A percentile compares a stretch with the other conserved stretches of the same genome.
Conservation (phyloP, 768 basidiomycete species). For the Auriscalpium orientale region DNA sequence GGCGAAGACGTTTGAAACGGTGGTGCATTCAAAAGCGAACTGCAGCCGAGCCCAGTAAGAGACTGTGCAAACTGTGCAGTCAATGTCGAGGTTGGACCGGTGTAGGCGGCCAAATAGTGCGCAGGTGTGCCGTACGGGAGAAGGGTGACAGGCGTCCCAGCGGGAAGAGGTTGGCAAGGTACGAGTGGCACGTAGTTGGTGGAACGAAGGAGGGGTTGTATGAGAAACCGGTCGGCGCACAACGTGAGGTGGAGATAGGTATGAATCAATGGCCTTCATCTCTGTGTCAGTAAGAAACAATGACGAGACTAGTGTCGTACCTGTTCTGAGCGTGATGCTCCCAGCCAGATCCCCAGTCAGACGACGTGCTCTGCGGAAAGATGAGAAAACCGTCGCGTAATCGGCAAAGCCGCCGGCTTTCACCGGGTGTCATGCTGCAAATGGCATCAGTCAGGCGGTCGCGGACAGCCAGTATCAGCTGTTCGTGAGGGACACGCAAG, state of each 20-base stretch:
- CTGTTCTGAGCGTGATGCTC: constrained; percentile 43
- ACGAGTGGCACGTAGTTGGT: constrained; percentile 52
- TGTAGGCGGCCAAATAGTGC: constrained; percentile 63
- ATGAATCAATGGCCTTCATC: constrained; percentile 49
- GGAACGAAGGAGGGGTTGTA: constrained; percentile 55
- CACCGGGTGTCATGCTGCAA: constrained; percentile 12
- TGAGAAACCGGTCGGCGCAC: constrained; percentile 36
- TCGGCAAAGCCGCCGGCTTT: constrained; percentile 35
- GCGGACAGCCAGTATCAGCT: constrained; percentile 61
- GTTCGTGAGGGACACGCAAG: constrained; percentile 32
- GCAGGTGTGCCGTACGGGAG: constrained; percentile 69
- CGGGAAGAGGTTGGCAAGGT: constrained; percentile 32
- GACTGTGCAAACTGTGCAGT: constrained; percentile 56
- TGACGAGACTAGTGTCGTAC: constrained; percentile 21
- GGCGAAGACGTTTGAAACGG: background rate
- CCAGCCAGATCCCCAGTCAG: constrained; percentile 64
- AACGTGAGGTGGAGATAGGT: constrained; percentile 26
- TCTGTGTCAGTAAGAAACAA: constrained; percentile 10
- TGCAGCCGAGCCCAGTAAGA: constrained; percentile 54
- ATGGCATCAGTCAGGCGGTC: constrained; percentile 46
- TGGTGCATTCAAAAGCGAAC: constrained; percentile 20
- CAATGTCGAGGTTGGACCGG: constrained; percentile 56
- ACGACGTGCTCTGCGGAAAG: constrained; percentile 31
- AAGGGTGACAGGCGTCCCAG: constrained; percentile 62
- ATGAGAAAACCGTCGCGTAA: constrained; percentile 62